Conservation (phyloP, 768 basidiomycete species). For the Pleurotus djamor region DNA sequence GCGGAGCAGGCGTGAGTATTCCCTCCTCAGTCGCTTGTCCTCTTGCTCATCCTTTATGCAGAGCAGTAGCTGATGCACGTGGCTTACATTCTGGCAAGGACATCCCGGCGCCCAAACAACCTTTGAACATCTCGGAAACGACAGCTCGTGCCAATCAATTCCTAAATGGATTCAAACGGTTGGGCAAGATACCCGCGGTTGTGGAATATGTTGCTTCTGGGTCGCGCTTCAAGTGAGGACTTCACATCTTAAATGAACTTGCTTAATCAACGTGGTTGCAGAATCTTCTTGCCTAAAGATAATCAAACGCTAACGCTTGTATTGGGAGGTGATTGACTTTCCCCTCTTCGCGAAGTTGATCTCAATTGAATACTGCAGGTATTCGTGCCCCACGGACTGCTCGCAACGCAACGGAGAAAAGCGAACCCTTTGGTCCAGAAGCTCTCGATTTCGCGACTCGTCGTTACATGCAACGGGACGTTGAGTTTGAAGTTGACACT, state of each 20-base stretch:
- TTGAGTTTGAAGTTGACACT: constrained; percentile 88
- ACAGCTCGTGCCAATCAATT: constrained; percentile 80
- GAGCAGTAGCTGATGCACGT: constrained; percentile 72
- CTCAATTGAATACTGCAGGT: constrained; percentile 38
- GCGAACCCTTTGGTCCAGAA: constrained; percentile 87
- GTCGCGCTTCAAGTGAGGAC: constrained; percentile 86
- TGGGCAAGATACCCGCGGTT: constrained; percentile 78
- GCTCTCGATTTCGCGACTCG: constrained; percentile 76
- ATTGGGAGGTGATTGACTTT: constrained; percentile 58
- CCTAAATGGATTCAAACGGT: constrained; percentile 87
- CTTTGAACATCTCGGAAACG: constrained; percentile 90
- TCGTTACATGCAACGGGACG: constrained; percentile 91
- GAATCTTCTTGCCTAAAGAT: constrained; percentile 84
- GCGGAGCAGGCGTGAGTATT: constrained; percentile 83
- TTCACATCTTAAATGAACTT: constrained; percentile 1
- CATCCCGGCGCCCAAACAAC: constrained; percentile 68
- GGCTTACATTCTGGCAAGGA: constrained; percentile 96
- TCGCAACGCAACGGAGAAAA: constrained; percentile 76
- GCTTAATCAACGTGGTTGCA: constrained; percentile 21
- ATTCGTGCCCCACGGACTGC: constrained; percentile 83
- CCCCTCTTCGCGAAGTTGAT: not conserved
- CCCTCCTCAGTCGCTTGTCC: not conserved
- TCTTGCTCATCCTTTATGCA: constrained; percentile 25
- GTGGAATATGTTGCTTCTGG: constrained; percentile 95
- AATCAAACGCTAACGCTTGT: constrained; percentile 94